phyloP scores from a whole-genome alignment of 2,329 filamentous ascomycete species.

The Alternaria sp. region DNA sequence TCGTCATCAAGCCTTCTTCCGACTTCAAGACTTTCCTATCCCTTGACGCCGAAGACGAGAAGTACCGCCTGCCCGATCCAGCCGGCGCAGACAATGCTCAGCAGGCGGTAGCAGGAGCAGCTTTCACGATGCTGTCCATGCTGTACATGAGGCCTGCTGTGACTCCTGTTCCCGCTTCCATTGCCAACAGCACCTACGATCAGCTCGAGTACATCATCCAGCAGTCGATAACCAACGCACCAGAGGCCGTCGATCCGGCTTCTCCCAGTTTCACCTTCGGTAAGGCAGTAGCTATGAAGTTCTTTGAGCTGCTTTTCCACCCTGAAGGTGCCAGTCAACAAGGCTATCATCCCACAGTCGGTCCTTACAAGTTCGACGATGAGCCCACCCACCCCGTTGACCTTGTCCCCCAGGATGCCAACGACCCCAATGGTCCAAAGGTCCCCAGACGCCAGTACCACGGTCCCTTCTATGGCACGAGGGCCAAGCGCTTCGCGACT shows the following conservation, averaged over 20 bases:
- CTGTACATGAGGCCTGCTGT: slow-evolving; percentile 18
- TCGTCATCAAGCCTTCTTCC: slow-evolving; percentile 23
- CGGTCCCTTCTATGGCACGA: slow-evolving; percentile 32
- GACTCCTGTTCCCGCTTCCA: slow-evolving; percentile 1
- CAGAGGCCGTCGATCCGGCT: slow-evolving; percentile 16
- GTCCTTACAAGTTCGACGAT: slow-evolving; percentile 29
- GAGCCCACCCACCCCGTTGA: slow-evolving; percentile 34
- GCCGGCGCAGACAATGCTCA: slow-evolving; percentile 21
- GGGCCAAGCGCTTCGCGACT: slow-evolving; percentile 27
- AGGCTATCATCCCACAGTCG: slow-evolving; percentile 23
- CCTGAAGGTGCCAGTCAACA: slow-evolving; percentile 13
- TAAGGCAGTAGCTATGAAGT: slow-evolving; percentile 22
- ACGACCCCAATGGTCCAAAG: slow-evolving; percentile 29
- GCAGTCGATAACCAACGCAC: background rate
- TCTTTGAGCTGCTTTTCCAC: slow-evolving; percentile 26
- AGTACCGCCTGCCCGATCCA: slow-evolving; percentile 16
- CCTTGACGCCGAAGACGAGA: slow-evolving; percentile 1
- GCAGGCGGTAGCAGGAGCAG: slow-evolving; percentile 30
- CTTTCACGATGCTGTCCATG: slow-evolving; percentile 22
- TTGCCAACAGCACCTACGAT: slow-evolving; percentile 17
- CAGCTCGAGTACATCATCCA: slow-evolving; percentile 16
- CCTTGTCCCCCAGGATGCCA: slow-evolving; percentile 27
- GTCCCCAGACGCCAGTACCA: slow-evolving; percentile 22
- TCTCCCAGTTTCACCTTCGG: slow-evolving; percentile 30
- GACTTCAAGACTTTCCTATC: slow-evolving; percentile 24